Base-by-base conservation (phyloP, 768 basidiomycete species). In the Termitomyces sp. region DNA sequence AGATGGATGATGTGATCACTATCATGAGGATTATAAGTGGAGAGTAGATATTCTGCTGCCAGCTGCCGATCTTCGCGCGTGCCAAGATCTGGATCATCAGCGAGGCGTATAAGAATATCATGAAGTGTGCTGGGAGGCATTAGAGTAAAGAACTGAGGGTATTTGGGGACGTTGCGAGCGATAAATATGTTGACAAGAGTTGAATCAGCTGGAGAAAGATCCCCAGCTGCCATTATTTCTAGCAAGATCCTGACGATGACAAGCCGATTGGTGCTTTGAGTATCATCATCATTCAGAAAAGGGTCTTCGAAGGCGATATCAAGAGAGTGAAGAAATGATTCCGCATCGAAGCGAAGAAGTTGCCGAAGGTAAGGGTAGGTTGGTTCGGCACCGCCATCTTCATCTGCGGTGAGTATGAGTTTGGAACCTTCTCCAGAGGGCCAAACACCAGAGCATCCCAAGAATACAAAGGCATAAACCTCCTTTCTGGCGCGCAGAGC, bases 121-220 rank as follows among this genome's bases (percentile, higher is more conserved):
- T 94, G 88, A 18, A 94, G 77, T 4, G 81, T 75, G 59, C 81
- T 86, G 1, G 87, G 82, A 0, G 87, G 72, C 42, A 94, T 76
- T 60, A 81, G 71, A 49, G 34, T 45, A 15, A 94, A 79, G 70
- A 87, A 92, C 71, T 97, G 94, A 1, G 90, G 86, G 72, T 98
- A 99, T 73, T 98, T 98, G 0, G 97, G 93, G 12, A 97, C 84
- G 70, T 98, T 99, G 58, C 95, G 88, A 4, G 97, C 92, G 56
- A 98, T 81, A 72, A 99, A 99, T 60, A 99, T 98, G 67, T 95
- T 86, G 51, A 96, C 80, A 70, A 99, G 91, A 3, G 91, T 94
- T 57, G 76, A 73, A 67, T 92, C 93, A 41, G 79, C 71, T 29
- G 81, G 70, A 0, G 83, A 72, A 28, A 94, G 72, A 50, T 78